Conservation (phyloP, 1,139 yeast species). For the Groenewaldozyma auringiensis region DNA sequence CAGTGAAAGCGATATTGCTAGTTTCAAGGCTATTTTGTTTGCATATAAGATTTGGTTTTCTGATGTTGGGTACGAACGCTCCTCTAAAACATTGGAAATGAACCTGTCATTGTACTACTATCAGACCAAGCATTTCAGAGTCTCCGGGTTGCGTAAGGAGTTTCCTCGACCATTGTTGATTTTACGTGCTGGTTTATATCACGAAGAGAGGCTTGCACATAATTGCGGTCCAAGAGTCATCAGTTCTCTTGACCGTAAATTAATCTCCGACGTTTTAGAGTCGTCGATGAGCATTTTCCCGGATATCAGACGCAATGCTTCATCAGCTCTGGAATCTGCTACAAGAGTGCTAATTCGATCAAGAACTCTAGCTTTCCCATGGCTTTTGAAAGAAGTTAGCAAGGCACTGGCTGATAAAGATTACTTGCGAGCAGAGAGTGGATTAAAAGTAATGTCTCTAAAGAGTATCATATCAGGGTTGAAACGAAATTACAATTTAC, state of each 20-base stretch:
- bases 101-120: constrained; percentile 40
- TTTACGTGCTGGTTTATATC: constrained; percentile 68
- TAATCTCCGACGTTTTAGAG: constrained; percentile 63
- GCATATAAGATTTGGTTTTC: constrained; percentile 74
- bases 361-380: constrained; percentile 29
- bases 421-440: constrained; percentile 57
- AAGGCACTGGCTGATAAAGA: constrained; percentile 49
- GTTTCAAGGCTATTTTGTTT: constrained; percentile 58
- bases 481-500: constrained; percentile 49
- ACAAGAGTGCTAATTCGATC: constrained; percentile 71
- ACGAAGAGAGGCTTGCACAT: constrained; percentile 63
- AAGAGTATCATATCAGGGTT: constrained; percentile 40
- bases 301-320: constrained; percentile 65
- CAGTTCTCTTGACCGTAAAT: constrained; percentile 53
- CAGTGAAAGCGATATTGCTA: constrained; percentile 60
- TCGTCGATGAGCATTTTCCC: constrained; percentile 66
- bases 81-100: constrained; percentile 49
- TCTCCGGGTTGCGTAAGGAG: constrained; percentile 55
- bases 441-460: constrained; percentile 39
- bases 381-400: constrained; percentile 43
- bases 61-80: constrained; percentile 71
- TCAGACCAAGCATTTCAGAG: constrained; percentile 40
- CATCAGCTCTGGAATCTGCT: constrained; percentile 57
- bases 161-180: constrained; percentile 74
- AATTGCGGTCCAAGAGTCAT: constrained; percentile 72